phyloP scores from a whole-genome alignment of 1,284 basidiomycete species.

The Ustilago tritici region DNA sequence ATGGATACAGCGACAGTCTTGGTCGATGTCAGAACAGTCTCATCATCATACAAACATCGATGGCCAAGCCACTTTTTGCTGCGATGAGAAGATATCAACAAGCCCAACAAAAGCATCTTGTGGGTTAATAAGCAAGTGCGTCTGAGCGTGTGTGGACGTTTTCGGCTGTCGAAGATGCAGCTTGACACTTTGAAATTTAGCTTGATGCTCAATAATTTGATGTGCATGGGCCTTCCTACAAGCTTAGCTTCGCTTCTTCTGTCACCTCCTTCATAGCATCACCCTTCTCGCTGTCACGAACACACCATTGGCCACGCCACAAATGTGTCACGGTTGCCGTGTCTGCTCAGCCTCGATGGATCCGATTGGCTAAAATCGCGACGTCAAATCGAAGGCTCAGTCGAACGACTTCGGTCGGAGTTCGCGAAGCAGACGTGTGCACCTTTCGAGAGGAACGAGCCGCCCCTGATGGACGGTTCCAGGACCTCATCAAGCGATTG shows the following conservation, averaged over 20 bases:
- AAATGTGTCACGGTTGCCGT: not conserved
- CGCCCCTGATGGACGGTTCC: not conserved
- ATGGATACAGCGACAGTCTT: no score
- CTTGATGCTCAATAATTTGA: not conserved
- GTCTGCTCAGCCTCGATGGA: not conserved
- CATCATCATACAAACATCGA: no score
- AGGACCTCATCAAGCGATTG: not conserved
- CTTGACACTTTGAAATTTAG: no score
- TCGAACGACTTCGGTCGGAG: no score
- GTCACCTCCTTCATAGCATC: not conserved
- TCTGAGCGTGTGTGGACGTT: constrained; percentile 15
- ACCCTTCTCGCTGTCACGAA: not conserved
- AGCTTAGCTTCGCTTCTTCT: not conserved
- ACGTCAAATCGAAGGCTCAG: not conserved
- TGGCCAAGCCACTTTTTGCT: no score
- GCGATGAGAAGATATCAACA: no score
- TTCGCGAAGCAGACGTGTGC: not conserved
- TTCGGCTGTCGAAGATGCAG: not conserved
- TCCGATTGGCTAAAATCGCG: not conserved
- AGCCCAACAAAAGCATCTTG: no score
- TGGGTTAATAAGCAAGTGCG: no score
- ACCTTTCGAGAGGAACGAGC: not conserved
- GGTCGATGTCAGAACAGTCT: no score
- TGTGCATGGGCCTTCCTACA: constrained; percentile 4
- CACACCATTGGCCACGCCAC: not conserved